These are phyloP conservation scores for Rosa chinensis DNA, from an alignment of 306 rosid genomes.

Conservation along the genomic window DNA sequence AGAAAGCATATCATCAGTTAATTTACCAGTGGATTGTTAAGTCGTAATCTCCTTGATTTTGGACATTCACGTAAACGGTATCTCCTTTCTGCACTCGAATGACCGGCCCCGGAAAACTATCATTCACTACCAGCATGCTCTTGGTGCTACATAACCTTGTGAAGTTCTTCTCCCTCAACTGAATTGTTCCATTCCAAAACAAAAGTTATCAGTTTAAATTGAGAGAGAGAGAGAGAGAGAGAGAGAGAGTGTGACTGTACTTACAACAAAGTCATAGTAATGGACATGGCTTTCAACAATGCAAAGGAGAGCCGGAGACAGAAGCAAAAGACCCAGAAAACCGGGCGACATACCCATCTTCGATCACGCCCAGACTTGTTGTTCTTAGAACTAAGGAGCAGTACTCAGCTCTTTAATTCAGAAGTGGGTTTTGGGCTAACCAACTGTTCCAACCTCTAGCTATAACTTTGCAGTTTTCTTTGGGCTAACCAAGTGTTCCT, in stretches of 20 bases:
- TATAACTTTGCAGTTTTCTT: too few species aligned
- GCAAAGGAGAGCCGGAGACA: not conserved
- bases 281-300: slow-evolving; percentile 3
- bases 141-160: slow-evolving; percentile 26
- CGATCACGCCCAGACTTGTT: not conserved
- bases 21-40: slow-evolving; percentile 15
- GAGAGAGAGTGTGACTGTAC: not conserved
- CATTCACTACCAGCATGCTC: slow-evolving; percentile 23
- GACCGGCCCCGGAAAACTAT: slow-evolving; percentile 20
- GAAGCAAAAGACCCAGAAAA: not conserved
- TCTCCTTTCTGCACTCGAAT: slow-evolving; percentile 24
- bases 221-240: not conserved
- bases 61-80: slow-evolving; percentile 17
- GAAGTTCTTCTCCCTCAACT: slow-evolving; percentile 15
- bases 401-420: not conserved
- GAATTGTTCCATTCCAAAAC: not conserved
- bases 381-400: not conserved
- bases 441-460: too few species aligned
- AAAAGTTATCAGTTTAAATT: not conserved
- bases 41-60: slow-evolving; percentile 18
- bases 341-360: not conserved
- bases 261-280: slow-evolving; percentile 10
- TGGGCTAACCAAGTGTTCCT: not conserved
- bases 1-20: not conserved
- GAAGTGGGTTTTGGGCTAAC: not conserved